Evolutionary conservation across 805 yeast species (phyloP).

Genomic region (Maudiozyma saulgeensis): DNA sequence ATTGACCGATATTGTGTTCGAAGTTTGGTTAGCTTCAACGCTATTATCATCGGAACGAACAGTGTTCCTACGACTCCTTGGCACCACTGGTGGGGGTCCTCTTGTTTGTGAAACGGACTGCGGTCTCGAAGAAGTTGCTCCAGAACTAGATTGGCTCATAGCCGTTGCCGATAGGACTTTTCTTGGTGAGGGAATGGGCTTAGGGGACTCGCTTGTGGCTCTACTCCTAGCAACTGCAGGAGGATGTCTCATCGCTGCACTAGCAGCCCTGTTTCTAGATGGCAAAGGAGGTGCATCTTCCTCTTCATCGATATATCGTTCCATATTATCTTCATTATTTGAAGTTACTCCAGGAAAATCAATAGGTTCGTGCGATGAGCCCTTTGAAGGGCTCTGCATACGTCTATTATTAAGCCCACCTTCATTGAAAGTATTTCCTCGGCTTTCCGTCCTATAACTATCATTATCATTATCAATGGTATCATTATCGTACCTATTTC

Average conservation of each 20-base stretch:
- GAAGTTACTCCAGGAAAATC: not conserved
- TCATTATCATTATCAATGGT: too few relatives aligned
- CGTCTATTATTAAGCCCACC: not conserved
- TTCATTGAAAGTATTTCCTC: not conserved
- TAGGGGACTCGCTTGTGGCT: not conserved
- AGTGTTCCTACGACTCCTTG: not conserved
- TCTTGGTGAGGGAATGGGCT: not conserved
- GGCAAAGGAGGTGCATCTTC: slow-evolving; percentile 9
- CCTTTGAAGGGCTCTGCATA: not conserved
- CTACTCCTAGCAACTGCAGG: not conserved
- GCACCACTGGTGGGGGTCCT: slow-evolving; percentile 1
- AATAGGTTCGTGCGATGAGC: not conserved
- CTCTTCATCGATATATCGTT: not conserved
- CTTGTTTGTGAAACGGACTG: slow-evolving; percentile 1
- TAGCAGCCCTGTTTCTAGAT: not conserved
- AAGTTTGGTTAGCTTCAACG: not conserved
- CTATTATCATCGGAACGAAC: not conserved
- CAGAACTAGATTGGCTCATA: slow-evolving; percentile 10
- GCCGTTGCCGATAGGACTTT: slow-evolving; percentile 9
- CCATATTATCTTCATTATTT: not conserved
- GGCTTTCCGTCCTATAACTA: not conserved
- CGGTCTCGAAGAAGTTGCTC: not conserved
- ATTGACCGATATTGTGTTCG: too few relatives aligned
- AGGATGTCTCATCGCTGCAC: not conserved
- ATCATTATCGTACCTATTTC: too few relatives aligned